Evolutionary conservation across 2,329 filamentous ascomycete species (phyloP).

Genomic region (Penicillium crustosum): DNA sequence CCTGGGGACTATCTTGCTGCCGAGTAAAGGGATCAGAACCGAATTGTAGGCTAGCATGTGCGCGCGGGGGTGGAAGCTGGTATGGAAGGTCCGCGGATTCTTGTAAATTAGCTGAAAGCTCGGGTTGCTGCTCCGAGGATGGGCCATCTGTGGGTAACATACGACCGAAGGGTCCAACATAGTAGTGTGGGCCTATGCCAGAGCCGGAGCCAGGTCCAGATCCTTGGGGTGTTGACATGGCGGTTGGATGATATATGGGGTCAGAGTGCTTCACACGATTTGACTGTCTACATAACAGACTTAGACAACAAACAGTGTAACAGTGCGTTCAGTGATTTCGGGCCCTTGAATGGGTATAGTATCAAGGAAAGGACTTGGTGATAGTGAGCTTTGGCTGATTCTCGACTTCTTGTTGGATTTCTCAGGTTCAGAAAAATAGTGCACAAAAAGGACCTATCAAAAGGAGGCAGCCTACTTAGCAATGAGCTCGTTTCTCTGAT

Average conservation of each 20-base stretch:
- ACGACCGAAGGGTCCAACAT: constrained; percentile 43
- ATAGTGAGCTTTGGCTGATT: not conserved
- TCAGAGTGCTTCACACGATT: constrained; percentile 2
- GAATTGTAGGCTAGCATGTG: constrained; percentile 36
- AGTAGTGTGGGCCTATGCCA: constrained; percentile 23
- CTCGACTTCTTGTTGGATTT: not conserved
- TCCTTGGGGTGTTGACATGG: constrained; percentile 30
- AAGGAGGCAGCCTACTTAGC: constrained; percentile 4
- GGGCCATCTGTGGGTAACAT: constrained; percentile 36
- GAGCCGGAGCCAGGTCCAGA: not conserved
- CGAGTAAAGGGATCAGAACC: constrained; percentile 35
- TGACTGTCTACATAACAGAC: constrained; percentile 18
- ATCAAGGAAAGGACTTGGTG: not conserved
- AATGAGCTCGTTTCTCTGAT: not conserved
- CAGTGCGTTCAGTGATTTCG: not conserved
- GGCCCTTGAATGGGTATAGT: not conserved
- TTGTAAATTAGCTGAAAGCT: constrained; percentile 34
- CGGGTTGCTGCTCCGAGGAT: constrained; percentile 28
- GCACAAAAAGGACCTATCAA: not conserved
- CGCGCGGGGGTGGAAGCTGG: constrained; percentile 43
- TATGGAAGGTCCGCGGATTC: constrained; percentile 36
- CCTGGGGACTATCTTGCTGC: constrained; percentile 27
- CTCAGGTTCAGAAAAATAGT: not conserved
- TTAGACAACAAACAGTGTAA: not conserved
- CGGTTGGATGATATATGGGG: constrained; percentile 11